phyloP scores from a whole-genome alignment of 805 yeast genomes.

The Myxozyma mucilagina region DNA sequence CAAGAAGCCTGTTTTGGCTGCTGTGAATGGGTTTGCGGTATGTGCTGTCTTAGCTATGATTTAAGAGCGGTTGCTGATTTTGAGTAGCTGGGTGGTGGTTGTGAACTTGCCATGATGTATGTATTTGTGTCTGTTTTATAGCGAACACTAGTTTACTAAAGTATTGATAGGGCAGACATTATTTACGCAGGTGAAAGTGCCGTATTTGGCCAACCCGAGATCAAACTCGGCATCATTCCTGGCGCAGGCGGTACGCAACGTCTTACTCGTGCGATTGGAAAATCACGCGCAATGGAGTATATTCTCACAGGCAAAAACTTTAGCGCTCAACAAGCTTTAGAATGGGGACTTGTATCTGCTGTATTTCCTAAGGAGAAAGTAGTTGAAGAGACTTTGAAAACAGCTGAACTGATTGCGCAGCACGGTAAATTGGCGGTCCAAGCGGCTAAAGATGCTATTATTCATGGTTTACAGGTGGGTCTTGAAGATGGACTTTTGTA shows the following conservation, averaged over 20 bases:
- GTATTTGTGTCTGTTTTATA: not conserved
- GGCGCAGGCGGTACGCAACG: conserved; percentile 58
- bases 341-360: conserved; percentile 52
- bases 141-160: no score
- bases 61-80: not conserved
- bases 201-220: conserved; percentile 57
- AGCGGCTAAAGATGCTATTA: conserved; percentile 51
- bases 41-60: not conserved
- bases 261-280: conserved; percentile 51
- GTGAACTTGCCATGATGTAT: conserved; percentile 55
- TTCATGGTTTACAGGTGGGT: conserved; percentile 43
- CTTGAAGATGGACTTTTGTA: conserved; percentile 45
- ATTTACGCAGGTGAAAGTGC: conserved; percentile 53
- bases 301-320: conserved; percentile 51
- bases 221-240: conserved; percentile 53
- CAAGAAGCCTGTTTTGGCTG: conserved; percentile 54
- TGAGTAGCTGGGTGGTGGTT: conserved; percentile 52
- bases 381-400: conserved; percentile 47
- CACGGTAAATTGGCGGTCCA: conserved; percentile 48
- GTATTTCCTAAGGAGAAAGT: conserved; percentile 45
- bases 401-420: conserved; percentile 47
- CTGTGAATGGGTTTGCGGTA: conserved; percentile 54
- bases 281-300: conserved; percentile 51
- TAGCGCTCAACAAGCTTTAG: conserved; percentile 48
- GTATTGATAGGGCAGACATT: conserved; percentile 44